Base-by-base conservation (phyloP, 2,329 filamentous ascomycete genomes). In the Claviceps purpurea region DNA sequence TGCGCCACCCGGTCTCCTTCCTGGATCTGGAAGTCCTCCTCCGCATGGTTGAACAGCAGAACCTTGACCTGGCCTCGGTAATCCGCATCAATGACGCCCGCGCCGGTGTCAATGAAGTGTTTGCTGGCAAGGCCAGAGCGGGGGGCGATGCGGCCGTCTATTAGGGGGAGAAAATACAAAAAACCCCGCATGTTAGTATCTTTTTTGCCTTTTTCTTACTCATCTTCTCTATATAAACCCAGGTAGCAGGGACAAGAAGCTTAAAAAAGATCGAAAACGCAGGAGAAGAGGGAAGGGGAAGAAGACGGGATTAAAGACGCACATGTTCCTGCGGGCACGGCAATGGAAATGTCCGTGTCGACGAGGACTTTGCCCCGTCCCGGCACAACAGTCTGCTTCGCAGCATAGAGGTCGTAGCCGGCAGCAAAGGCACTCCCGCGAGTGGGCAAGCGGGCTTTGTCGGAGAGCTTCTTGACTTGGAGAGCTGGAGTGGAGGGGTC, bases 51-150 rank as follows among this genome's bases (percentile, higher is more conserved):
- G 70, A 97, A 97, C 50, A 98, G 79, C 59, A 98, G 77, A 26
- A 98, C 86, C 75, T 94, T 95, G 62, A 98, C 85, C 59, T 87
- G 87, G 20, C 93, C 93, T 39, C 93, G 81, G 74, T 98, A 98
- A 70, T 98, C 93, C 38, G 91, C 90, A 68, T 98, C 93, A 61
- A 98, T 97, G 57, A 98, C 93, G 51, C 93, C 93, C 0, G 93
- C 93, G 56, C 94, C 89, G 0, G 87, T 93, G 68, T 96, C 89
- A 66, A 98, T 97, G 71, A 90, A 93, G 73, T 97, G 82, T 74
- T 98, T 98, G 55, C 83, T 77, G 2, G 91, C 91, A 39, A 95
- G 83, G 47, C 89, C 89, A n/a, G 87, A 93, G 58, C 90, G 86
- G 10, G 90, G 90, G 3, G 90, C 90, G 52, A 95, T 82, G 53